Base-by-base conservation (phyloP, 305 asterid genomes). In the Ruellia speciosa region DNA sequence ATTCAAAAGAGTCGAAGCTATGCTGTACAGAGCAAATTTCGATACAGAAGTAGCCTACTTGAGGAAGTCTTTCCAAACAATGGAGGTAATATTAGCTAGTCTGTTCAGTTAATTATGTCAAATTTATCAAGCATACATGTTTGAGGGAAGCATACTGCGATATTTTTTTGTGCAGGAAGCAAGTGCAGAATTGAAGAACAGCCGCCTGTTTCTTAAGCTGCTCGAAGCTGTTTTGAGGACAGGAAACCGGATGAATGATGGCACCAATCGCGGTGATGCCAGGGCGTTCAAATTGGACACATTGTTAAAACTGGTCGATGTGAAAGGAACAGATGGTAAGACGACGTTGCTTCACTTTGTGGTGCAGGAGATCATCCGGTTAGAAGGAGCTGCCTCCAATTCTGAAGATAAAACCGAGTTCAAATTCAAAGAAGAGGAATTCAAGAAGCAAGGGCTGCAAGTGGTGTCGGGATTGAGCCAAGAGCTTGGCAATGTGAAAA, bases 271-370 rank as follows among this genome's bases (percentile, higher is more conserved):
- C 0, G 99, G 99, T 0, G 87, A 84, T 59, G 96, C 96, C 16
- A 66, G 75, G 70, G 94, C 99, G 60, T 92, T 92, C 82, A 92
- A 86, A 66, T 77, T 92, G 45, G 99, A 92, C 13, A 88, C 96
- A 0, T 67, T 92, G 70, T 68, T 92, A 46, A 92, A 88, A 62
- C 62, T 92, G 51, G 96, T 75, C 52, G 99, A 92, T 33, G 66
- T 92, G 53, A 92, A 92, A 73, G 99, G 95, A 63, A 78, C 94
- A 12, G 99, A 92, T 41, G 99, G 99, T 31, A 84, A 81, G 77
- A 92, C 99, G 28, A 92, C 95, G 8, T 74, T 92, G 68, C 93
- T 92, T 45, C 99, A 92, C 76, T 92, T 92, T 68, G 99, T 92
- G 0, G 96, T 92, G 63, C 94, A 92, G 70, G 99, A 88, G 81